phyloP scores from a whole-genome alignment of 1,284 basidiomycete genomes.

The Sporisorium graminicola region DNA sequence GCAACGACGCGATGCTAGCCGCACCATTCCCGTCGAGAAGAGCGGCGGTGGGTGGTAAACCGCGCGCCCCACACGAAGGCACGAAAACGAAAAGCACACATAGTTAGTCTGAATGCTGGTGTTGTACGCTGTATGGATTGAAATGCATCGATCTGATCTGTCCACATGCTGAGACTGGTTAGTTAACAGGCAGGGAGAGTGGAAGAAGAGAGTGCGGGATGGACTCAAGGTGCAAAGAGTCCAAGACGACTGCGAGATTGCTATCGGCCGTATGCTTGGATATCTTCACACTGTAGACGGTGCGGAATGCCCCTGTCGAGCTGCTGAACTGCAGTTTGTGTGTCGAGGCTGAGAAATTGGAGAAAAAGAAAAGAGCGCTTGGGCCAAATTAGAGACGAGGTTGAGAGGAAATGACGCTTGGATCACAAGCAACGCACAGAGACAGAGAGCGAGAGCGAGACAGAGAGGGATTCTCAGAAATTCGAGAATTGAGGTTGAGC shows the following conservation, averaged over 20 bases:
- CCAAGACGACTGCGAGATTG: too few relatives aligned
- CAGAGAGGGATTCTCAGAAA: too few relatives aligned
- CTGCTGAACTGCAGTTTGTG: background rate
- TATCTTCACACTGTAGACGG: background rate
- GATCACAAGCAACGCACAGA: background rate
- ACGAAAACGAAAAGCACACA: conserved; percentile 3
- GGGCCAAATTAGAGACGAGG: conserved; percentile 9
- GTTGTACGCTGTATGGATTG: conserved; percentile 6
- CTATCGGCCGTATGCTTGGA: conserved; percentile 17
- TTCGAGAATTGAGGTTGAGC: background rate
- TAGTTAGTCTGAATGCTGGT: background rate
- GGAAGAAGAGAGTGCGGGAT: background rate
- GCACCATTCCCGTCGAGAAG: conserved; percentile 63
- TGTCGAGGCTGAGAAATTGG: background rate
- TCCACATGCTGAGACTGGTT: too few relatives aligned
- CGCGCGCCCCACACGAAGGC: too few relatives aligned
- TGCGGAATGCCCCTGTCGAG: conserved; percentile 22
- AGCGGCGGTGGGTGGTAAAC: conserved; percentile 65
- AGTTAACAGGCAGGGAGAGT: too few relatives aligned
- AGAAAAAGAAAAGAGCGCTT: conserved; percentile 1
- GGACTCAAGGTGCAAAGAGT: too few relatives aligned
- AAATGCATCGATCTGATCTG: conserved; percentile 2
- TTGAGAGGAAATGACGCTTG: conserved; percentile 10
- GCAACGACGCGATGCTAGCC: conserved; percentile 53
- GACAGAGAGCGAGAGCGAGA: too few relatives aligned